Conservation (phyloP, 306 rosid genomes). For the Prunus kanzakura region DNA sequence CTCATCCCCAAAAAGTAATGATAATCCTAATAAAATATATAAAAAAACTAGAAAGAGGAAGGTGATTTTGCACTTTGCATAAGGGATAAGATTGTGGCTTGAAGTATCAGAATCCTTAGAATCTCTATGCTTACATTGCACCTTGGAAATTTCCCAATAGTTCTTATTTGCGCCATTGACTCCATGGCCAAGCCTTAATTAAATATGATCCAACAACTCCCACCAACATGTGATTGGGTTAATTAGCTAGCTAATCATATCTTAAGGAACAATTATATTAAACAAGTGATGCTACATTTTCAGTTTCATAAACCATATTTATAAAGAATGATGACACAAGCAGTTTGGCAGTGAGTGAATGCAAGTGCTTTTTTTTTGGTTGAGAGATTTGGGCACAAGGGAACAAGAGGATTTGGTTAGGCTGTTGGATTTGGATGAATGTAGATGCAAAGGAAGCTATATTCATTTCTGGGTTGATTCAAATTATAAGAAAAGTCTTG, state of each 20-base stretch:
- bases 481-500: not conserved
- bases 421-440: conserved; percentile 16
- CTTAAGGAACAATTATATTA: not conserved
- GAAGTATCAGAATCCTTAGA: not conserved
- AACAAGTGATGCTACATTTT: not conserved
- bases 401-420: conserved; percentile 6
- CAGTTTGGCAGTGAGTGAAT: not conserved
- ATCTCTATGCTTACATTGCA: not conserved
- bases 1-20: not conserved
- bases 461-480: conserved; percentile 19
- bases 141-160: not conserved
- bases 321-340: not conserved
- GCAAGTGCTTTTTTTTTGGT: not conserved
- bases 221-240: too few species aligned
- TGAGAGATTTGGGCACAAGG: not conserved
- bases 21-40: not conserved
- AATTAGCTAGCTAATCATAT: too few species aligned
- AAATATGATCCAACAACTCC: not conserved
- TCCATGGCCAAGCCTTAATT: not conserved
- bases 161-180: not conserved
- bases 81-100: conserved; percentile 9
- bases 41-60: not conserved
- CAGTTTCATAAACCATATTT: not conserved
- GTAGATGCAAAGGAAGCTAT: conserved; percentile 28
- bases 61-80: not conserved